Base-by-base conservation (phyloP, 192 early-diverging fungal genomes). In the Umbelopsis sp. region DNA sequence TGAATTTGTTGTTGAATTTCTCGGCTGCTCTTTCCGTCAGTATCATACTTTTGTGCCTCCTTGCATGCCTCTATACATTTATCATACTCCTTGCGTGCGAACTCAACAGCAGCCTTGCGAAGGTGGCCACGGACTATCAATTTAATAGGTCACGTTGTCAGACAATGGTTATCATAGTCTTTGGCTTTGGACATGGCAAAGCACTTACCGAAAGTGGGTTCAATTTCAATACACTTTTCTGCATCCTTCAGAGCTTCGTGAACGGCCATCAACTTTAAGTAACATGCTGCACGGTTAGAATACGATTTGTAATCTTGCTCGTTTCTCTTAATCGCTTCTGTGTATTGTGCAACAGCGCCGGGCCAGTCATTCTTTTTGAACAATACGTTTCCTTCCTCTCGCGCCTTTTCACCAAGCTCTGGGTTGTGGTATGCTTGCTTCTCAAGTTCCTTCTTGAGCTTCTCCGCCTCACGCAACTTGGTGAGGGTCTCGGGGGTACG, bases 311-410 rank as follows among this genome's bases (percentile, higher is more conserved):
- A 87, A 66, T 99, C 97, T 9, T 84, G 76, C 33, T 93, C 92
- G 71, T 97, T 96, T 73, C 97, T 92, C 87, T 96, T 96, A 81
- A 99, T 96, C 8, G 96, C 93, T 81, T 99, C 97, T 18, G 93
- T 89, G 81, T 99, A 99, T 78, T 91, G 83, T 79, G 91, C 89
- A 69, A 98, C 89, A 18, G 97, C 95, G 46, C 91, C 93, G 13
- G 89, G 85, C 77, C 86, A 99, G 55, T 94, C 86, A 45, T 84
- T 89, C 46, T 91, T 73, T 84, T 99, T 99, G 90, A 97, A 98
- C 16, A 95, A 78, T 47, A 85, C 91, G 78, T 99, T 99, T 35
- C 97, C 97, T 23, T 82, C 83, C 78, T 98, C 96, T 75, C 97
- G 94, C 18, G 93, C 97, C 77, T 93, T 91, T 52, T 97, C 91